A percentile compares a stretch with the other conserved stretches of the same genome.
phyloP scores from a whole-genome alignment of 257 asterid species.

The Nicotiana paniculata region DNA sequence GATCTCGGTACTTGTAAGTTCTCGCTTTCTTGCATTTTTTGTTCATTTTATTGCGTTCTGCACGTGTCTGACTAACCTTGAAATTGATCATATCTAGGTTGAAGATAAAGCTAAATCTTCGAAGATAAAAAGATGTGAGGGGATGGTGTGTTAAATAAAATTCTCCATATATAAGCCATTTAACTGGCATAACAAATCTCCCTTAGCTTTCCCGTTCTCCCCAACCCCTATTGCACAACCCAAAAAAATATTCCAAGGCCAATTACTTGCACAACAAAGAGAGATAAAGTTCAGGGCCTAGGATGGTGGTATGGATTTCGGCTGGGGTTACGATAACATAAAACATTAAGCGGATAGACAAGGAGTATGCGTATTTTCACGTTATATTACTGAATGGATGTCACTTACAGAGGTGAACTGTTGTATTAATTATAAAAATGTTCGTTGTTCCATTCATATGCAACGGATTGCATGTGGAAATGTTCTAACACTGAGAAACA shows the following conservation, averaged over 20 bases:
- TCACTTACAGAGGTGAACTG: background rate
- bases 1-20: conserved; percentile 88
- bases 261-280: background rate
- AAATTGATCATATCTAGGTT: background rate
- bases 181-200: background rate
- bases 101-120: background rate
- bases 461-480: background rate
- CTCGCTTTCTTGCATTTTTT: conserved; percentile 8
- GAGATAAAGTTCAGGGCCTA: background rate
- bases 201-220: background rate
- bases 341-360: background rate
- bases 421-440: background rate
- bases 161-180: background rate
- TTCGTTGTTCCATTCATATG: background rate
- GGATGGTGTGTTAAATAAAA: background rate
- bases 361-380: background rate
- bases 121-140: background rate
- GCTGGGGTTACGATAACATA: background rate
- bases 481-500: background rate
- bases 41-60: background rate
- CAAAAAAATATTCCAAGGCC: background rate
- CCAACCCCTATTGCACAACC: background rate
- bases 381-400: background rate
- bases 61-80: background rate
- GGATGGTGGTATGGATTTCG: background rate